A percentile compares a stretch with the other conserved stretches of the same genome.
Evolutionary conservation across 257 asterid species (phyloP).

Genomic region (Phtheirospermum japonicum): DNA sequence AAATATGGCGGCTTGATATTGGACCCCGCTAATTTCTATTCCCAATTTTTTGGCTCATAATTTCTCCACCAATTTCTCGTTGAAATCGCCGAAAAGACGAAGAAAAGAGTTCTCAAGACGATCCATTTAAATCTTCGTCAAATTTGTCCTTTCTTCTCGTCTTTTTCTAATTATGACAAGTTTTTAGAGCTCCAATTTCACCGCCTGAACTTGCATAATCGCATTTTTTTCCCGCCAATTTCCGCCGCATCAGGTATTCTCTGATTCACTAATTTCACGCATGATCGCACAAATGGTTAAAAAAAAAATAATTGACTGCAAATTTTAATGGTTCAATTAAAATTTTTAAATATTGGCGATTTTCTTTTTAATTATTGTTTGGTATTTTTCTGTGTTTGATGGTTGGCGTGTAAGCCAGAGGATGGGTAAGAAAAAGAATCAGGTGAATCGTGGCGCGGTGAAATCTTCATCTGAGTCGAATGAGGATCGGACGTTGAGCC

Average conservation of each 20-base stretch:
- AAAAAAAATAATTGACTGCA: neutral
- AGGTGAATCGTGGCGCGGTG: constrained; percentile 29
- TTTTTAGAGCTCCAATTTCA: neutral
- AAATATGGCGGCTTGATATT: constrained; percentile 16
- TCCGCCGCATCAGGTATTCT: too few species aligned
- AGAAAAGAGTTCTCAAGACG: constrained; percentile 2
- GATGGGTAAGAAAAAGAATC: constrained; percentile 50
- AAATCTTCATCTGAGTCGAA: constrained; percentile 30
- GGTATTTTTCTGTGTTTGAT: constrained; percentile 22
- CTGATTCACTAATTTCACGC: too few species aligned
- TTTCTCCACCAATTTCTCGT: constrained; percentile 25
- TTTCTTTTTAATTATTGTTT: neutral
- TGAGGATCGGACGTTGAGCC: constrained; percentile 31
- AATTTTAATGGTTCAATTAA: neutral
- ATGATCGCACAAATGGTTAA: too few species aligned
- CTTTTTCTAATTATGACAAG: neutral
- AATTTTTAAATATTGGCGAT: neutral
- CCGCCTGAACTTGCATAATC: constrained; percentile 7
- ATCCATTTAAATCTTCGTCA: constrained; percentile 3
- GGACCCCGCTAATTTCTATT: constrained; percentile 1
- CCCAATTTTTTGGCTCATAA: constrained; percentile 27
- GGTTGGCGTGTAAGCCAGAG: constrained; percentile 29
- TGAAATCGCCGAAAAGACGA: constrained; percentile 29
- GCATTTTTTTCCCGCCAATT: neutral
- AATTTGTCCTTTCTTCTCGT: neutral